Conservation (phyloP, 2,329 filamentous ascomycete species). For the Stagonosporopsis cucurbitacearum region DNA sequence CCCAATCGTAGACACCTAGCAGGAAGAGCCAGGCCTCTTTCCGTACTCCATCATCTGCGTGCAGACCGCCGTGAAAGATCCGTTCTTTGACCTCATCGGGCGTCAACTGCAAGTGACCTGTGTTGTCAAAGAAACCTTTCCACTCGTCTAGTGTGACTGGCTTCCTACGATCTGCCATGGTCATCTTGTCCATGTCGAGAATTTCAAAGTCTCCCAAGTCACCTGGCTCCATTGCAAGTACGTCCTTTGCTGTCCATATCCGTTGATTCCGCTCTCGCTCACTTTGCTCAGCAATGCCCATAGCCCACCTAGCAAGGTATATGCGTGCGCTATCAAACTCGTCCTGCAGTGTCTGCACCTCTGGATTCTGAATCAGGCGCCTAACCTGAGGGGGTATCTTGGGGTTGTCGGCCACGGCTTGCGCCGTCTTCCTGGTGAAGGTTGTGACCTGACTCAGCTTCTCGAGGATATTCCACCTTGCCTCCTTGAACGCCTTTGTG, state of each 20-base stretch:
- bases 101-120: constrained; percentile 78
- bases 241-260: constrained; percentile 92
- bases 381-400: constrained; percentile 88
- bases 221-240: constrained; percentile 91
- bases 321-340: constrained; percentile 96
- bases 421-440: constrained; percentile 88
- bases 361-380: constrained; percentile 84
- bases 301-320: constrained; percentile 95
- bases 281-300: constrained; percentile 97
- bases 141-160: constrained; percentile 84
- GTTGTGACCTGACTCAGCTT: constrained; percentile 97
- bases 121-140: constrained; percentile 86
- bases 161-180: constrained; percentile 77
- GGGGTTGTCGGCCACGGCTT: constrained; percentile 89
- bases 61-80: constrained; percentile 93
- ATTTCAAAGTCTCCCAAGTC: constrained; percentile 97
- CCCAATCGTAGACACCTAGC: constrained; percentile 90
- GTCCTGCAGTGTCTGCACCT: constrained; percentile 93
- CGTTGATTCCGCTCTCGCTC: constrained; percentile 84
- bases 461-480: constrained; percentile 94
- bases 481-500: constrained; percentile 91
- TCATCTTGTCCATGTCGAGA: constrained; percentile 77
- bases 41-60: constrained; percentile 86
- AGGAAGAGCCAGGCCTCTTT: constrained; percentile 98
- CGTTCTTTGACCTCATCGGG: constrained; percentile 94